These are phyloP conservation scores for Lenwebbia sp. DNA, from an alignment of 345 rosid genomes.

Conservation along the genomic window DNA sequence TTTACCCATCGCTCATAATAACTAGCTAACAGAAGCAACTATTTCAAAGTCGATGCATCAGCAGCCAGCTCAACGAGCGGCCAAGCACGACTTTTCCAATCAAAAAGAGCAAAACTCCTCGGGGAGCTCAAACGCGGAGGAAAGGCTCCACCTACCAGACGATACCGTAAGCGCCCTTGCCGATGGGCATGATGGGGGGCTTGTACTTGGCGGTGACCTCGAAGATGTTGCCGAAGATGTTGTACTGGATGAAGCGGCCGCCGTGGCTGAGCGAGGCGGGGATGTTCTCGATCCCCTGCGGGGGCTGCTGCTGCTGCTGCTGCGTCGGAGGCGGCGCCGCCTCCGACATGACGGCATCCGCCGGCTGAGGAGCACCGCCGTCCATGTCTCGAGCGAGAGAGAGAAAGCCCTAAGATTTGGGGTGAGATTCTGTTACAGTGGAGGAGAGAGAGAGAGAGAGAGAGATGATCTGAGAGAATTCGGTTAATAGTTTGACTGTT, in stretches of 20 bases:
- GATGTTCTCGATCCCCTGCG: conserved; percentile 58
- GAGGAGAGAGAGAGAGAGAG: background rate
- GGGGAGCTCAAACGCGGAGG: background rate
- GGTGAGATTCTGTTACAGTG: background rate
- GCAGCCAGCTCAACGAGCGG: background rate
- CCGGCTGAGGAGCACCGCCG: conserved; percentile 29
- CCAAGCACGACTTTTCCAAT: no score
- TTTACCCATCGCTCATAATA: background rate
- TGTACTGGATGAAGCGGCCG: conserved; percentile 90
- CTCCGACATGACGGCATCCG: conserved; percentile 81
- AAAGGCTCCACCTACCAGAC: conserved; percentile 49
- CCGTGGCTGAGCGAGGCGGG: conserved; percentile 90
- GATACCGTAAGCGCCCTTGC: conserved; percentile 98
- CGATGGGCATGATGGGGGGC: conserved; percentile 99
- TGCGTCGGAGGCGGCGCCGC: conserved; percentile 27
- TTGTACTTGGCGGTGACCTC: conserved; percentile 96
- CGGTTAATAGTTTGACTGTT: background rate
- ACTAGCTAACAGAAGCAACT: background rate
- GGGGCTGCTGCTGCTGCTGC: conserved; percentile 9
- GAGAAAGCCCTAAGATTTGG: background rate
- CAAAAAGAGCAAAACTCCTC: background rate
- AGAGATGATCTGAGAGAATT: background rate
- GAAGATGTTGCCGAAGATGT: conserved; percentile 91
- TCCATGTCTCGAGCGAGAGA: conserved; percentile 11
- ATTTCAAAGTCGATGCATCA: background rate